Evolutionary conservation across 2,329 filamentous ascomycete genomes (phyloP), one percentile per base, ranked within the genome.

Genomic region (Botrytis byssoidea): DNA sequence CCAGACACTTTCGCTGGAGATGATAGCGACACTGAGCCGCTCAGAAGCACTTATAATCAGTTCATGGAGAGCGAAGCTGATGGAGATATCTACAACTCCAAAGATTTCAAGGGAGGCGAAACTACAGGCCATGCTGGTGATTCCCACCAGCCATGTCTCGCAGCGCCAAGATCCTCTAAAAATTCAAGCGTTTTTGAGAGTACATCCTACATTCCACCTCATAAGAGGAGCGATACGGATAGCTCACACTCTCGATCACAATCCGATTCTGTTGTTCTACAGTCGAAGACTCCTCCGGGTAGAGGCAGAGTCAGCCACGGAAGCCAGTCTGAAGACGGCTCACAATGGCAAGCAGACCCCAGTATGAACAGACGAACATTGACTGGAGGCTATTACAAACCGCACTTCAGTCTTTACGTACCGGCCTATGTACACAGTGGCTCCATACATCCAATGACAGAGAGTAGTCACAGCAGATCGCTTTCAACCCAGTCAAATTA

Each of bases 71-170:
- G 22, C 0, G 5, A 25, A 9, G 16, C 2, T 10, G 48, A 10
- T 0, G 32, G 14, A 16, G 2, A 3, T 18, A 14, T 12, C 1
- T 7, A 46, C 18, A 9, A 7, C 4, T n/a, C 20, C 22, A 14
- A 40, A 22, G 8, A 22, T 6, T 0, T 0, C 3, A 7, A 12
- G 5, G 4, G 0, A 14, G 22, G 8, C 3, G 1, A 10, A 59
- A 35, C 16, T 14, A 14, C 0, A 1, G 1, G n/a, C 18, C 2
- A 4, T 20, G 22, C 22, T n/a, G 65, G 37, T 6, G 7, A 35
- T 4, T 7, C 8, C 3, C 0, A 2, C 8, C 2, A 55, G 4
- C 14, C 8, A 6, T 25, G 29, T 14, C 2, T 10, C 5, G 9
- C 14, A 55, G 1, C 5, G 4, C 10, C 40, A 7, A 22, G 14